Percentiles rank a stretch among this genome's conserved stretches.
Evolutionary conservation across 2,329 filamentous ascomycete species (phyloP).

Genomic region (Cryphonectria parasitica): DNA sequence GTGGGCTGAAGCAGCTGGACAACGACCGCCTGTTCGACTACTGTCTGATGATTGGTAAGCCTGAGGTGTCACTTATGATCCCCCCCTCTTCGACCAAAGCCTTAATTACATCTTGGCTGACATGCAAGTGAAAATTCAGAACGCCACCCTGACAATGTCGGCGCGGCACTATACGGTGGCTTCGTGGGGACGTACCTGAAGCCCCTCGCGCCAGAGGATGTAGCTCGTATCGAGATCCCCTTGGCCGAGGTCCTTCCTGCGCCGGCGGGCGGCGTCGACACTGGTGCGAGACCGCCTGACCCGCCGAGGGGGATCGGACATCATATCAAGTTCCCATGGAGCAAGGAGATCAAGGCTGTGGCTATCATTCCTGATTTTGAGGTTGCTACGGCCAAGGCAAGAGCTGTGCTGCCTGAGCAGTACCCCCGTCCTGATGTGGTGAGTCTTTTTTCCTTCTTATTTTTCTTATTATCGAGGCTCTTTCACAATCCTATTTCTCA

Average conservation of each 20-base stretch:
- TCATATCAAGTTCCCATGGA: constrained; percentile 95
- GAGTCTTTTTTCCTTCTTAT: constrained; percentile 38
- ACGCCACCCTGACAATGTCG: constrained; percentile 91
- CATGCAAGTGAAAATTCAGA: constrained; percentile 49
- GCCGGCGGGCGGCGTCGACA: constrained; percentile 89
- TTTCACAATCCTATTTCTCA: neutral
- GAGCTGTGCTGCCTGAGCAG: constrained; percentile 77
- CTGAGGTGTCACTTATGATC: neutral
- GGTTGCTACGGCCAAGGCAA: constrained; percentile 89
- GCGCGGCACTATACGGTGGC: constrained; percentile 91
- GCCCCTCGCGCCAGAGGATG: constrained; percentile 85
- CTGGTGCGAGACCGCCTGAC: constrained; percentile 80
- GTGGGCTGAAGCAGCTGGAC: constrained; percentile 72
- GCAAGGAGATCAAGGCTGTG: constrained; percentile 92
- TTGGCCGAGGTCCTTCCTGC: constrained; percentile 90
- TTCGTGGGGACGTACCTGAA: constrained; percentile 97
- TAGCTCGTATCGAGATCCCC: constrained; percentile 89
- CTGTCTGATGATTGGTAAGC: constrained; percentile 89
- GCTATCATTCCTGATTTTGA: constrained; percentile 96
- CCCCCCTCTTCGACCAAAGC: neutral
- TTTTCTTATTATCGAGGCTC: neutral
- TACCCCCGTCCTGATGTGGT: constrained; percentile 86
- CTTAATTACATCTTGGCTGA: constrained; percentile 1
- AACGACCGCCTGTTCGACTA: constrained; percentile 90
- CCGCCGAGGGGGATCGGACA: constrained; percentile 94